Conservation (phyloP, 352 stramenopile genomes). For the Phytophthora aleatoria region DNA sequence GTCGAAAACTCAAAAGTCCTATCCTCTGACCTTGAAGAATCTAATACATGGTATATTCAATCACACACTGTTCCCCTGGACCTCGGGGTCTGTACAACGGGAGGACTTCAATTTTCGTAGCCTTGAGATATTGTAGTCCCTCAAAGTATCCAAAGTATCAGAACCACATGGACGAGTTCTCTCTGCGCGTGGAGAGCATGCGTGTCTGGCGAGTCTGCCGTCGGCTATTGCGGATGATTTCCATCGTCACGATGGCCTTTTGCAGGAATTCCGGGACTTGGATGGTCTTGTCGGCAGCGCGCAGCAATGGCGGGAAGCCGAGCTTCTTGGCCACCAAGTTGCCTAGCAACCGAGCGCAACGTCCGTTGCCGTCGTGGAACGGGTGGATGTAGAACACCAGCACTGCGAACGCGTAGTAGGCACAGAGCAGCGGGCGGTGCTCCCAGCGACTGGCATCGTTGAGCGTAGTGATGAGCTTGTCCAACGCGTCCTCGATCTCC, state of each 20-base stretch:
- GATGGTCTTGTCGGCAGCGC: conserved; percentile 82
- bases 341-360: conserved; percentile 69
- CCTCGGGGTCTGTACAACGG: not conserved
- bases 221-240: conserved; percentile 64
- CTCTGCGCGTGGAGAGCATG: conserved; percentile 57
- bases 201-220: conserved; percentile 53
- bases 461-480: conserved; percentile 48
- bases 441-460: conserved; percentile 51
- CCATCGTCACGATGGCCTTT: conserved; percentile 72
- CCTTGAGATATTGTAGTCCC: no score
- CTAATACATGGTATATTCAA: no score
- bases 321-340: conserved; percentile 82
- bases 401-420: conserved; percentile 81
- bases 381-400: conserved; percentile 87
- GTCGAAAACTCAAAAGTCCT: no score
- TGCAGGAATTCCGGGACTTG: conserved; percentile 77
- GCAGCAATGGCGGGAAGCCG: conserved; percentile 62
- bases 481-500: conserved; percentile 58
- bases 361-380: conserved; percentile 86
- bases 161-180: conserved; percentile 87
- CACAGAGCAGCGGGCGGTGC: conserved; percentile 60
- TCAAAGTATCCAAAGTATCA: conserved; percentile 15
- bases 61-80: not conserved
- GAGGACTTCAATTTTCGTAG: no score
- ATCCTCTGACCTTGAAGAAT: no score